phyloP scores from a whole-genome alignment of 768 basidiomycete species.

The Termitomyces sp. region DNA sequence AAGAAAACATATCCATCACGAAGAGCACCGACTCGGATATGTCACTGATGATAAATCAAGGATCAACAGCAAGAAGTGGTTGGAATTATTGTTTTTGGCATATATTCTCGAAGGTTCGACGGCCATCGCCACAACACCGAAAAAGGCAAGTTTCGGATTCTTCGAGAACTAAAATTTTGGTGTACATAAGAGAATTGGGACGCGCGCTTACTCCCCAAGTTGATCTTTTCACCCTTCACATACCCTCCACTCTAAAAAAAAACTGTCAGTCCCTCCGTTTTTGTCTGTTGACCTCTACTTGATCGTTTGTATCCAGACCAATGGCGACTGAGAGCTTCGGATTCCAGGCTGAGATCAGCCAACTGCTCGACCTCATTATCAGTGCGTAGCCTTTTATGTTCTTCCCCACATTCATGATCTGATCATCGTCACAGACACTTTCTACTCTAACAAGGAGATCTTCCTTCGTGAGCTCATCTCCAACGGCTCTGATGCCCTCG shows the following conservation, averaged over 20 bases:
- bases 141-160: constrained; percentile 46
- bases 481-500: constrained; percentile 96
- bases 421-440: constrained; percentile 67
- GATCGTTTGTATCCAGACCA: constrained; percentile 19
- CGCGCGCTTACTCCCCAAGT: constrained; percentile 21
- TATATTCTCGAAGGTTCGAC: constrained; percentile 43
- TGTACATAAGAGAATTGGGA: constrained; percentile 32
- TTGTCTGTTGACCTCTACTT: constrained; percentile 6
- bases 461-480: constrained; percentile 99
- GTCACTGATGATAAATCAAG: background rate
- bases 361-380: constrained; percentile 98
- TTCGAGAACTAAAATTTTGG: constrained; percentile 44
- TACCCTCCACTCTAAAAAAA: constrained; percentile 14
- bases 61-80: background rate
- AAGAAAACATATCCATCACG: too few relatives aligned
- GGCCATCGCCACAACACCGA: constrained; percentile 25
- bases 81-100: constrained; percentile 1
- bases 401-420: constrained; percentile 1
- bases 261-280: constrained; percentile 15
- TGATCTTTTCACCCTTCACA: constrained; percentile 22
- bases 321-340: constrained; percentile 89
- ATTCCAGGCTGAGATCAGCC: constrained; percentile 99
- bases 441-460: constrained; percentile 99
- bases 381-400: constrained; percentile 50
- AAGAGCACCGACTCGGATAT: background rate